Base-by-base conservation (phyloP, 176 grass and related monocot genomes). In the Otatea glauca region DNA sequence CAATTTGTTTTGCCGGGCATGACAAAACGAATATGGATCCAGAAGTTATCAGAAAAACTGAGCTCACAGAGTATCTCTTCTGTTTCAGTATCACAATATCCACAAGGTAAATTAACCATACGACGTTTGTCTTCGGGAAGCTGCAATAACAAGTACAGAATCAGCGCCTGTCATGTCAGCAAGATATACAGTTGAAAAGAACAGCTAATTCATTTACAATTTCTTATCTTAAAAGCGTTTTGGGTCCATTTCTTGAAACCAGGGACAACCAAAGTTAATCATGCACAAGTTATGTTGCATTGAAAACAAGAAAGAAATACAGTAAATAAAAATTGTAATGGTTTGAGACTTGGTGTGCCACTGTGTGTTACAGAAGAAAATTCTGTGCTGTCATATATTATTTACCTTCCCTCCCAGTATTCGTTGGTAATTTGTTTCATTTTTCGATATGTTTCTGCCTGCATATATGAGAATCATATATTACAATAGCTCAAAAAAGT, bases 21-120 rank as follows among this genome's bases (percentile, higher is more conserved):
- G 23, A 39, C 14, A 25, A 70, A 49, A 74, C 20, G 39, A 43
- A 78, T 8, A 85, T 21, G 24, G 27, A 56, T 6, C 86, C 49
- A 62, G 9, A 87, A 65, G 42, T 23, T 5, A 7, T 72, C 68
- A 45, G 69, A 68, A 64, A 79, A 81, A 17, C 39, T 47, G 15
- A 83, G 87, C 93, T 88, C 81, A 98, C 96, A 60, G 83, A 91
- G 9, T 89, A 72, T 87, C 93, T 93, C 76, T 98, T 95, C 9
- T 47, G 49, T 34, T 41, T 41, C 39, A 41, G 6, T 41, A 98
- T 83, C 6, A 98, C 89, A 68, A 93, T 89, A 54, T 98, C 93
- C 2, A 98, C 91, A 17, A 98, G 91, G 83, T 98, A 98, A n/a
- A 95, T 74, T 81, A 98, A 66, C 96, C 96, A 98, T n/a, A 84